These are phyloP conservation scores for Scleroderma bovista DNA, from an alignment of 768 basidiomycete genomes.

Conservation along the genomic window DNA sequence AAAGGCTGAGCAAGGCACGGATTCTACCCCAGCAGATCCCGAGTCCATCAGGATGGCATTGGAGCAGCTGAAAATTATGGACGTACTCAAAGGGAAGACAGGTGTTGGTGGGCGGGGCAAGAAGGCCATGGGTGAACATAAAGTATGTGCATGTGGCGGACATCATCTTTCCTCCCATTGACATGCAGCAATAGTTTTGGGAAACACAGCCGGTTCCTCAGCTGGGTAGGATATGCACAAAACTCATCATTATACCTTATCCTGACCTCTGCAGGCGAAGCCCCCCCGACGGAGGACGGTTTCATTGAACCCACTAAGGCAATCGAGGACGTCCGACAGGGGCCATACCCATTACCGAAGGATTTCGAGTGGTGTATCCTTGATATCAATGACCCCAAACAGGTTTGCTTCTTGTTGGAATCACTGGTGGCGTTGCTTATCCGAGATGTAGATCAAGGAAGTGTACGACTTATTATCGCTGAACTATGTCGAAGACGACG, in stretches of 20 bases:
- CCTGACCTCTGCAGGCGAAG: slow-evolving; percentile 44
- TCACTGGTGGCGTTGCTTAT: neutral
- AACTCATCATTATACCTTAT: neutral
- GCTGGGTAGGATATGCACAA: slow-evolving; percentile 53
- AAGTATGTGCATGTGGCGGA: slow-evolving; percentile 43
- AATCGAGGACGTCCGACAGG: slow-evolving; percentile 75
- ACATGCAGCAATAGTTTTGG: slow-evolving; percentile 74
- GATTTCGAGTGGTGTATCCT: slow-evolving; percentile 90
- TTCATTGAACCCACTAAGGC: slow-evolving; percentile 82
- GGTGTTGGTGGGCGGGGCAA: slow-evolving; percentile 70
- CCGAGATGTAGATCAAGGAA: slow-evolving; percentile 64
- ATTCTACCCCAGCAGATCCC: slow-evolving; percentile 45
- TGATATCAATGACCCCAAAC: slow-evolving; percentile 68
- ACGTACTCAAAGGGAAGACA: slow-evolving; percentile 76
- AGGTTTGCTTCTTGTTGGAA: slow-evolving; percentile 42
- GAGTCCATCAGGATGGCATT: slow-evolving; percentile 65
- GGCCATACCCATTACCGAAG: slow-evolving; percentile 81
- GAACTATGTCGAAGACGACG: slow-evolving; percentile 96
- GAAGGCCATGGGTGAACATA: slow-evolving; percentile 84
- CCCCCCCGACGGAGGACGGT: slow-evolving; percentile 67
- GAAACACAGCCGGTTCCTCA: slow-evolving; percentile 96
- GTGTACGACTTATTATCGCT: slow-evolving; percentile 86
- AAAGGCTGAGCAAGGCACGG: slow-evolving; percentile 46
- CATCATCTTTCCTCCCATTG: slow-evolving; percentile 2
- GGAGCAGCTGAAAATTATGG: slow-evolving; percentile 79